These are phyloP conservation scores for Poa annua DNA, from an alignment of 176 grass and related monocot genomes.

Conservation along the genomic window DNA sequence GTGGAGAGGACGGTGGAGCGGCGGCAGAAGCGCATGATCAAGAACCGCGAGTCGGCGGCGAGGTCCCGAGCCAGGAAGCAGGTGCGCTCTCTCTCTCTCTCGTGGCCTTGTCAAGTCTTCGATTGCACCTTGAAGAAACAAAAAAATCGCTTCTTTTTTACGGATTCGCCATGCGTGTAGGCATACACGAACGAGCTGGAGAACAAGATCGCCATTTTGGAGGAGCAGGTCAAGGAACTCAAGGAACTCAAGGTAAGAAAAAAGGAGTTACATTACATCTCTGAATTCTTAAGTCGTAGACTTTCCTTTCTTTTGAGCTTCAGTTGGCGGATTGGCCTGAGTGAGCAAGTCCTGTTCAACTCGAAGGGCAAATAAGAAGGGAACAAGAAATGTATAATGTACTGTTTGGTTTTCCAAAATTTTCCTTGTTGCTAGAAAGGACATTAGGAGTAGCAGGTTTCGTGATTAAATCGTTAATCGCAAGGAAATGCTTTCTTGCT, in stretches of 20 bases:
- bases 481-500: neutral
- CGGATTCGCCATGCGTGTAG: constrained; percentile 25
- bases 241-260: constrained; percentile 56
- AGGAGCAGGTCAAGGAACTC: constrained; percentile 74
- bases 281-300: neutral
- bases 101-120: neutral
- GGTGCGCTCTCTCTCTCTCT: constrained; percentile 32
- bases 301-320: constrained; percentile 20
- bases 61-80: constrained; percentile 91
- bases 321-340: neutral
- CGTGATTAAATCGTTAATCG: neutral
- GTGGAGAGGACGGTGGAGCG: constrained; percentile 79
- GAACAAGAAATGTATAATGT: constrained; percentile 12
- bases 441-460: neutral
- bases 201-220: constrained; percentile 71
- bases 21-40: constrained; percentile 97
- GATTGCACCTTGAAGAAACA: neutral
- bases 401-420: neutral
- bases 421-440: neutral
- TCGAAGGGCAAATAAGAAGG: neutral
- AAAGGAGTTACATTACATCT: neutral
- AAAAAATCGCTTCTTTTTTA: neutral
- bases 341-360: neutral
- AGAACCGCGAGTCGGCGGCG: constrained; percentile 94
- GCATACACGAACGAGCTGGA: constrained; percentile 93